phyloP scores from a whole-genome alignment of 345 rosid species.

The Reutealis trisperma region DNA sequence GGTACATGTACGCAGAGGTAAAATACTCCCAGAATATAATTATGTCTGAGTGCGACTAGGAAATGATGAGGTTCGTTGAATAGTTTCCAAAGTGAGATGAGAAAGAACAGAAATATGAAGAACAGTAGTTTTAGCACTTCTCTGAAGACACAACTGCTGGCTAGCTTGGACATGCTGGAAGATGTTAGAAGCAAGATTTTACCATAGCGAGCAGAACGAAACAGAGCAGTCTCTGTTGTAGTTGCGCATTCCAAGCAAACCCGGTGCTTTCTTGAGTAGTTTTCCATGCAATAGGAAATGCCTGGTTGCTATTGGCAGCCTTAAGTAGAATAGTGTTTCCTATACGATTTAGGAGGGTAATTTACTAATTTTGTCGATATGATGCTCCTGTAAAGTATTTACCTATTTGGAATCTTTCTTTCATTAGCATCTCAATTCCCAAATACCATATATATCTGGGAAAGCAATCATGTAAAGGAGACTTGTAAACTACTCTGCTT shows the following conservation, averaged over 20 bases:
- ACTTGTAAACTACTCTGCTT: conserved; percentile 15
- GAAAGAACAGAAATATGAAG: conserved; percentile 2
- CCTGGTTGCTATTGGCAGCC: not conserved
- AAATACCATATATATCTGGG: too few species aligned
- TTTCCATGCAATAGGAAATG: not conserved
- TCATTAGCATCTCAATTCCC: too few species aligned
- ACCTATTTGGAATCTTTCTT: not conserved
- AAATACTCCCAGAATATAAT: too few species aligned
- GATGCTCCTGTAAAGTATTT: not conserved
- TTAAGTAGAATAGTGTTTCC: conserved; percentile 1
- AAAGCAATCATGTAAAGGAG: not conserved
- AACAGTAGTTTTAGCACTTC: not conserved
- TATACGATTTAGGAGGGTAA: not conserved
- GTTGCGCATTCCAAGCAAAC: conserved; percentile 4
- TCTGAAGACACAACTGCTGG: not conserved
- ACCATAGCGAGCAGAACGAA: not conserved
- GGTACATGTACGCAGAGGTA: too few species aligned
- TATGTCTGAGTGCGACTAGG: too few species aligned
- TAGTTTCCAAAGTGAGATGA: not conserved
- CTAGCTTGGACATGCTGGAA: not conserved
- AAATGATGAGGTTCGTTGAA: too few species aligned
- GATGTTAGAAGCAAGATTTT: not conserved
- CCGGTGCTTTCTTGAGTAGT: not conserved
- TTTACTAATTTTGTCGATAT: not conserved
- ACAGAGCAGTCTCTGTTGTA: not conserved